Evolutionary conservation across 257 asterid genomes (phyloP).

Genomic region (Striga asiatica): DNA sequence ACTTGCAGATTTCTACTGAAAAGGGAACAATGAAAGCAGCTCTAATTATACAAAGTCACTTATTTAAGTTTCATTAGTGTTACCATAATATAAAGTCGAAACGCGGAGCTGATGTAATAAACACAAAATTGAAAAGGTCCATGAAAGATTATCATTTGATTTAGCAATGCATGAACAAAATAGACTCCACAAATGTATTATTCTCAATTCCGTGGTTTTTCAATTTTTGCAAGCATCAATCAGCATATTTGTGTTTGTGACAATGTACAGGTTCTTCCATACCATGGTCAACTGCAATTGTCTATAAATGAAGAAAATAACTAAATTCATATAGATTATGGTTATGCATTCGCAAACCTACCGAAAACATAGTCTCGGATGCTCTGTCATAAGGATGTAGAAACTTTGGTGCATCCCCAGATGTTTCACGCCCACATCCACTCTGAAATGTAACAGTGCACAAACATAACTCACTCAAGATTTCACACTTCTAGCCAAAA

Average conservation of each 20-base stretch:
- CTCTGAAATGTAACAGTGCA: constrained; percentile 33
- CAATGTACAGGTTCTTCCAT: no score
- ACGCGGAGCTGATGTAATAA: no score
- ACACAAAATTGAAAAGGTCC: no score
- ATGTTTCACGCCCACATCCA: constrained; percentile 36
- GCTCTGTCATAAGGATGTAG: constrained; percentile 87
- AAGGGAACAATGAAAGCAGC: background rate
- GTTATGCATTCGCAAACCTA: constrained; percentile 24
- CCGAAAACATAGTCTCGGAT: constrained; percentile 84
- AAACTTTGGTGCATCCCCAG: constrained; percentile 47
- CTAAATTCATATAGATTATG: constrained; percentile 2
- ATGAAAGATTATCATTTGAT: no score
- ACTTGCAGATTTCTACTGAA: background rate
- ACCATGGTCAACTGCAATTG: background rate
- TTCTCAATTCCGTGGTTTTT: background rate
- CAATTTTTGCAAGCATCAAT: background rate
- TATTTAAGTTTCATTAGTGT: background rate
- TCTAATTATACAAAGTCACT: background rate
- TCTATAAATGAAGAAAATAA: background rate
- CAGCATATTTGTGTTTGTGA: background rate
- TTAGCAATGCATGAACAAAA: no score
- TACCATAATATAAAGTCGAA: background rate
- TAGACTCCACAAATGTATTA: background rate
- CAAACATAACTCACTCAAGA: constrained; percentile 9
- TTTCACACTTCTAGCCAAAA: background rate